A percentile compares a stretch with the other conserved stretches of the same genome.
These are phyloP conservation scores for Coleophoma cylindrospora DNA, from an alignment of 2,329 filamentous ascomycete species.

Conservation along the genomic window DNA sequence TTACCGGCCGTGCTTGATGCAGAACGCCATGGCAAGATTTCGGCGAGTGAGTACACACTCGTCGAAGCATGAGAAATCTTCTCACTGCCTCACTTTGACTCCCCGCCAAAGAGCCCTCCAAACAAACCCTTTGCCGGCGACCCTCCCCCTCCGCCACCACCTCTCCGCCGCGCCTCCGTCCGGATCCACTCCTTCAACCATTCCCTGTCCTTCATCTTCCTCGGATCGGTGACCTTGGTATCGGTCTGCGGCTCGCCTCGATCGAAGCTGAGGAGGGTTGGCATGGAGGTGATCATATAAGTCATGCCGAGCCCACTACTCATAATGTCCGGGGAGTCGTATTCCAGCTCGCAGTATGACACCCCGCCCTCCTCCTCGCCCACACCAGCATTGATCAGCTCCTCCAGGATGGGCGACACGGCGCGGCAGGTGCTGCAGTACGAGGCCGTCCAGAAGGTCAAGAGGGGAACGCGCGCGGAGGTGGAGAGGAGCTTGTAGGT, in stretches of 20 bases:
- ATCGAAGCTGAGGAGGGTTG: slow-evolving; percentile 54
- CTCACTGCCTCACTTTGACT: slow-evolving; percentile 11
- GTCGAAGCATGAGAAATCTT: background rate
- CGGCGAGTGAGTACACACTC: too few species aligned
- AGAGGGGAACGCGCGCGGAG: slow-evolving; percentile 47
- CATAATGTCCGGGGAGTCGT: slow-evolving; percentile 54
- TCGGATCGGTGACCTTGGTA: slow-evolving; percentile 45
- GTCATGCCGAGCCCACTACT: slow-evolving; percentile 38
- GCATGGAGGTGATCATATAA: slow-evolving; percentile 54
- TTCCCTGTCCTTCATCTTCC: slow-evolving; percentile 40
- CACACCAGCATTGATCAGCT: slow-evolving; percentile 38
- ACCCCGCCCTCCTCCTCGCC: slow-evolving; percentile 53
- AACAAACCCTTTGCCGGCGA: slow-evolving; percentile 32
- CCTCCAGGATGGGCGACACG: slow-evolving; percentile 42
- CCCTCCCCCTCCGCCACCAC: slow-evolving; percentile 38
- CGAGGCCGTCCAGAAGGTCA: slow-evolving; percentile 56
- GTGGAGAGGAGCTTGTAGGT: slow-evolving; percentile 51
- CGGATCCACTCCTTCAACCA: slow-evolving; percentile 51
- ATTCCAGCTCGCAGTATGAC: slow-evolving; percentile 48
- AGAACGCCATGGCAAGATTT: background rate
- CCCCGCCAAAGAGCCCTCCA: slow-evolving; percentile 7
- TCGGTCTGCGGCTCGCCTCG: slow-evolving; percentile 44
- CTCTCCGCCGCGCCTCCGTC: slow-evolving; percentile 42
- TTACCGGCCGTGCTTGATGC: background rate
- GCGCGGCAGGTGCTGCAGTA: slow-evolving; percentile 50